phyloP scores from a whole-genome alignment of 2,329 filamentous ascomycete genomes.

The Alternaria novae-zelandiae region DNA sequence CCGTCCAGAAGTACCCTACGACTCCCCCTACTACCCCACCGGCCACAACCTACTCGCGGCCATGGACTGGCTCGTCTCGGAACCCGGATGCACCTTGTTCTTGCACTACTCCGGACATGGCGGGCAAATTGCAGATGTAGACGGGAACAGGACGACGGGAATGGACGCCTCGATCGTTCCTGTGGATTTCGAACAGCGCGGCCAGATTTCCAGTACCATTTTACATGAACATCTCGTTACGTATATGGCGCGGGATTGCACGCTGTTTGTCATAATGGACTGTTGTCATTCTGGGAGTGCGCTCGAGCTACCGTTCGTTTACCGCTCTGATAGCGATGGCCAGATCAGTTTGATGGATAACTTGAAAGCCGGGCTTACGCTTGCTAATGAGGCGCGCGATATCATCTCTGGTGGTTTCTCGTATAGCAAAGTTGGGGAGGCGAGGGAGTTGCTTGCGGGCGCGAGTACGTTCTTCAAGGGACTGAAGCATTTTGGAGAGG shows the following conservation, averaged over 20 bases:
- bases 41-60: conserved; percentile 58
- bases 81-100: conserved; percentile 61
- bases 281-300: conserved; percentile 68
- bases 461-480: conserved; percentile 62
- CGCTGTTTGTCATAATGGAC: conserved; percentile 64
- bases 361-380: conserved; percentile 57
- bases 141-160: conserved; percentile 47
- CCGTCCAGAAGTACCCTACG: conserved; percentile 33
- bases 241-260: conserved; percentile 57
- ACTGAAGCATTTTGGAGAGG: conserved; percentile 54
- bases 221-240: conserved; percentile 62
- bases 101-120: conserved; percentile 67
- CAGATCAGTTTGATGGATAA: conserved; percentile 64
- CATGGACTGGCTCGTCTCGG: conserved; percentile 64
- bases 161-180: conserved; percentile 62
- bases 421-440: conserved; percentile 59
- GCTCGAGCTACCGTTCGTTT: conserved; percentile 65
- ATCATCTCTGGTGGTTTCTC: conserved; percentile 60
- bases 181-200: conserved; percentile 58
- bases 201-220: conserved; percentile 61
- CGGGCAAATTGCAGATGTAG: conserved; percentile 57
- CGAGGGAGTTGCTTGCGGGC: conserved; percentile 59
- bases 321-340: conserved; percentile 62
- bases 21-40: conserved; percentile 47
- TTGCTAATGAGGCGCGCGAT: conserved; percentile 58